Base-by-base conservation (phyloP, 257 asterid species). In the Jacaranda mimosifolia region DNA sequence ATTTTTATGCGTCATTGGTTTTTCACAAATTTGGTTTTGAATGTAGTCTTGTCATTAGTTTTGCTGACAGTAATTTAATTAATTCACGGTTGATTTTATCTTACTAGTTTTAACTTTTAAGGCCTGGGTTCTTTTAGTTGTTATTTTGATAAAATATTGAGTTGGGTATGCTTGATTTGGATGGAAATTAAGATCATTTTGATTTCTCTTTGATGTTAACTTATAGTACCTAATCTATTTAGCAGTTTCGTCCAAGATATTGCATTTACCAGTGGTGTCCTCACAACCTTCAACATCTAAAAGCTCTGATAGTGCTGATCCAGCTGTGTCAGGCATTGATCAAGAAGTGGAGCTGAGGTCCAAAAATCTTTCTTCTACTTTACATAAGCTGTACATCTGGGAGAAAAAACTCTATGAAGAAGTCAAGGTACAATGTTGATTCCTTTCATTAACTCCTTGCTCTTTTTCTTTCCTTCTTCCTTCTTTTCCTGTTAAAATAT, bases 361-460 rank as follows among this genome's bases (percentile, higher is more conserved):
- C 60, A 90, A 68, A 77, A 92, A 76, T 71, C 92, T 96, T 74
- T 93, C 99, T 42, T 96, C 99, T 52, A 93, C 93, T 11, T 86
- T 96, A 78, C 98, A 90, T 46, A 93, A 96, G 87, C 84, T 96
- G 63, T 83, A 85, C 83, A 91, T 96, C 55, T 96, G 99, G 99
- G 99, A 96, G 94, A 96, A 93, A 85, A 96, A 96, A 76, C 84
- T 96, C 81, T 90, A 84, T 75, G 97, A 96, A 73, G 99, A 96
- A 84, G 99, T 96, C 40, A 96, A 93, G 99, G 99, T 96, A 84
- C 72, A 51, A 10, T 64, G 40, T 48, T 70, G 60, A 65, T 77
- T 70, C 45, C 45, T 64, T 62, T 39, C 70, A 67, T 71, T 51
- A 46, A 69, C 69, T 77, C 62, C 38, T 17, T 71, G 17, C 43